Evolutionary conservation across 176 grass and related monocot species (phyloP), one percentile per base, ranked within the genome.

Genomic region (Hsuehochloa calcarea): DNA sequence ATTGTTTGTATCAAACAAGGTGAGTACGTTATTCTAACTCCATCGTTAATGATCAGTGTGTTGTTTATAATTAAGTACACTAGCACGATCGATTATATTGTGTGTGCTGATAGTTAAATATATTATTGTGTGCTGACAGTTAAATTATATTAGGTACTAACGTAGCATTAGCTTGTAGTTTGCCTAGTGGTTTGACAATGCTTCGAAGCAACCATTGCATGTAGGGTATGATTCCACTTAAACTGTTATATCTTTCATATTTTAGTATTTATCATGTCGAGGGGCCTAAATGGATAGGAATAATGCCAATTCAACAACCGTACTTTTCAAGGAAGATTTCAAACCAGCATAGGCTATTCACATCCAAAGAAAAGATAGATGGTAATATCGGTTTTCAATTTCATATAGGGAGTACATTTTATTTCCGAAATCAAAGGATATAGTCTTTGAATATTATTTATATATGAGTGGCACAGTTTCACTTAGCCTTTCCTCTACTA

Each of bases 1-100:
- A 75, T 82, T 98, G 58, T 95, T 95, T 90, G 88, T 98, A 59
- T 87, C 90, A 80, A 90, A 93, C 78, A 95, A 95, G 96, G 96
- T 95, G 59, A 82, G 79, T 84, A 39, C 61, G 37, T 80, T 67
- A 66, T 89, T 73, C 60, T 89, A 70, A 44, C 71, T 19, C 29
- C 31, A 39, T 64, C 51, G 20, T 64, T 46, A 26, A 64, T 73
- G 37, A 45, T 34, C 9, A 58, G 39, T 73, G 11, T 60, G 31
- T 31, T 25, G 61, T 40, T 79, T 12, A 63, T 17, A 15, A 72
- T 68, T 68, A 17, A 82, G 38, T 82, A 59, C 22, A 59, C 50
- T 70, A 23, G 22, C 50, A 76, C 31, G 38, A 76, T 70, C 50
- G 10, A 59, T 59, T n/a, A 82, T 68, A 26, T 44, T 60, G 39